A percentile compares a stretch with the other conserved stretches of the same genome.
These are phyloP conservation scores for Castanospermum australe DNA, from an alignment of 306 rosid genomes.

Conservation along the genomic window DNA sequence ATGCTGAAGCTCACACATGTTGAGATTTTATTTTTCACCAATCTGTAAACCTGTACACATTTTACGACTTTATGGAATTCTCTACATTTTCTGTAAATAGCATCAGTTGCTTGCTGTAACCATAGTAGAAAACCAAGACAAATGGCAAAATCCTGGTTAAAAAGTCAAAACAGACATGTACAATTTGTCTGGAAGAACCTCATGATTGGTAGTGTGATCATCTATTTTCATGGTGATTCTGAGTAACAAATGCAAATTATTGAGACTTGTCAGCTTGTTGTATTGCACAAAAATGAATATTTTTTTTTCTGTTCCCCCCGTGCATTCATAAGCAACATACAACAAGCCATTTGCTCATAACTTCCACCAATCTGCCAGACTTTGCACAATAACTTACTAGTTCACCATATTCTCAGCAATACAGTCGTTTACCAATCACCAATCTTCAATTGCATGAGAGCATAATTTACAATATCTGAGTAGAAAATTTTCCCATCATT, in stretches of 20 bases:
- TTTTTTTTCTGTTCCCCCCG: not conserved
- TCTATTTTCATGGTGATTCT: not conserved
- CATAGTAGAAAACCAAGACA: not conserved
- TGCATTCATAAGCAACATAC: not conserved
- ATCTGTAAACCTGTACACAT: not conserved
- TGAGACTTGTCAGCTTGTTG: not conserved
- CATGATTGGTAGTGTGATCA: not conserved
- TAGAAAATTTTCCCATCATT: not conserved
- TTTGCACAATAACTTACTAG: not conserved
- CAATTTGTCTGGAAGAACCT: not conserved
- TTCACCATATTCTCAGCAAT: not conserved
- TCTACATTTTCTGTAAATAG: not conserved
- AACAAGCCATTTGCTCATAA: not conserved
- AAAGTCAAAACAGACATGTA: not conserved
- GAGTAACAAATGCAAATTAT: not conserved
- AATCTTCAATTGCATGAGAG: not conserved
- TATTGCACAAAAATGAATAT: not conserved
- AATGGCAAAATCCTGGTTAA: not conserved
- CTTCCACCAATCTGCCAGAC: not conserved
- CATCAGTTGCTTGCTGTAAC: not conserved
- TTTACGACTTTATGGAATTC: not conserved
- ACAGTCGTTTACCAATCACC: not conserved
- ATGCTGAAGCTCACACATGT: conserved; percentile 2
- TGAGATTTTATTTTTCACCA: conserved; percentile 7
- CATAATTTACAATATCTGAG: no score